Evolutionary conservation across 768 basidiomycete species (phyloP).

Genomic region (Lactarius evosmus): DNA sequence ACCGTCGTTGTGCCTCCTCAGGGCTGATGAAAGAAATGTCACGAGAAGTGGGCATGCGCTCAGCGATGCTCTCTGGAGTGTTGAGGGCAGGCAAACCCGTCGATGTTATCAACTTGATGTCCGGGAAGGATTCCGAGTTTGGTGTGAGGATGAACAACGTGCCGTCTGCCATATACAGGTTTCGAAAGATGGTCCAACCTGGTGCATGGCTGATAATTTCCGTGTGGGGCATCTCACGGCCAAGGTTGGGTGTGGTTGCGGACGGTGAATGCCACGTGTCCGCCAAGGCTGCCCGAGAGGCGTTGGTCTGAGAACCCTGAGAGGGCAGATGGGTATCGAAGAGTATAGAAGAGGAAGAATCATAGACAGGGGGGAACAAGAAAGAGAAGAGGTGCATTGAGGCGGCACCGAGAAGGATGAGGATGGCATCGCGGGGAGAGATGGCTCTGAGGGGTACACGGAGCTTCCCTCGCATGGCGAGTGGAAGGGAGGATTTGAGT

Average conservation of each 20-base stretch:
- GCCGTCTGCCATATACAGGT: constrained; percentile 82
- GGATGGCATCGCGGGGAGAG: constrained; percentile 55
- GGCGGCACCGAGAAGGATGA: constrained; percentile 56
- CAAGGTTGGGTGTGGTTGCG: not conserved
- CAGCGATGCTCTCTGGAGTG: constrained; percentile 60
- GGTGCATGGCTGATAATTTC: constrained; percentile 62
- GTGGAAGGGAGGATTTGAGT: not conserved
- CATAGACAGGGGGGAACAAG: constrained; percentile 31
- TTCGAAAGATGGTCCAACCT: constrained; percentile 82
- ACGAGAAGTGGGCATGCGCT: constrained; percentile 61
- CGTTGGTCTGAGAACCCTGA: constrained; percentile 3
- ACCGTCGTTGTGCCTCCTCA: constrained; percentile 55
- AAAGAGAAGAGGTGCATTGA: constrained; percentile 52
- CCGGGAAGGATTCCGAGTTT: constrained; percentile 45
- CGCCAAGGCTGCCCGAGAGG: not conserved
- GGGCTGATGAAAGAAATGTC: constrained; percentile 62
- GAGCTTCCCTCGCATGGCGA: not conserved
- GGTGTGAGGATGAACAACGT: constrained; percentile 68
- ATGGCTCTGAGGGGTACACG: constrained; percentile 33
- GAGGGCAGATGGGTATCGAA: constrained; percentile 30
- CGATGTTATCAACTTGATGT: constrained; percentile 57
- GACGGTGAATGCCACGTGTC: not conserved
- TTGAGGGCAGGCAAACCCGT: constrained; percentile 56
- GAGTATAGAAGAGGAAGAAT: constrained; percentile 8
- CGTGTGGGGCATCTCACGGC: constrained; percentile 45